These are phyloP conservation scores for Phlebopus sp. DNA, from an alignment of 1,284 basidiomycete genomes.

Conservation along the genomic window DNA sequence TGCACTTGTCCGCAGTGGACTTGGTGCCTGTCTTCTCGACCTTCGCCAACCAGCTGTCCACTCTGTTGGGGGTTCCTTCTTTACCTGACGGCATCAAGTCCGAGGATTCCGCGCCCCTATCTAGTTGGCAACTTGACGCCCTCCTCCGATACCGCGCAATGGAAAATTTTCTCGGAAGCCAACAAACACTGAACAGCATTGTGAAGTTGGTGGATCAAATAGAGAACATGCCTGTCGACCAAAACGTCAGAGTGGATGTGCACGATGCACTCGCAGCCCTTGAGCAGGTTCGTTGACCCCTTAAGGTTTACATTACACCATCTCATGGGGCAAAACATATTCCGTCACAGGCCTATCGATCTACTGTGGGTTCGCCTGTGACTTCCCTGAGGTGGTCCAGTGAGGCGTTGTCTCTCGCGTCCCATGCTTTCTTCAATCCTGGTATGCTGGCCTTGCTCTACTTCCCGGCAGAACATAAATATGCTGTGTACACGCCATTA, in stretches of 20 bases:
- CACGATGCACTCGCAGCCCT: conserved; percentile 66
- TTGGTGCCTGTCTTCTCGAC: conserved; percentile 63
- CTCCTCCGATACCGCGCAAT: conserved; percentile 69
- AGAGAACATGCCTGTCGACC: conserved; percentile 85
- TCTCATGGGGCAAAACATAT: conserved; percentile 6
- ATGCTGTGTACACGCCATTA: conserved; percentile 90
- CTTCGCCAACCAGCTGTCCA: conserved; percentile 74
- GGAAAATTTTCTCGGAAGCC: conserved; percentile 67
- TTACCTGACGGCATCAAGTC: conserved; percentile 47
- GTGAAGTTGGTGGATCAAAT: conserved; percentile 81
- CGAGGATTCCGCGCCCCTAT: conserved; percentile 35
- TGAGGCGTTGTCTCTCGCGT: conserved; percentile 69
- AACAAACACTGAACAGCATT: conserved; percentile 79
- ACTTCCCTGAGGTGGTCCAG: conserved; percentile 61
- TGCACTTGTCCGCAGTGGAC: conserved; percentile 39
- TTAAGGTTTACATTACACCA: conserved; percentile 1
- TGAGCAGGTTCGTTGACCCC: conserved; percentile 53
- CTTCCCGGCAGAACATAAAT: conserved; percentile 95
- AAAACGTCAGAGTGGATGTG: conserved; percentile 73
- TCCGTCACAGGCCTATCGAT: conserved; percentile 23
- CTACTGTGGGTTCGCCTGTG: conserved; percentile 37
- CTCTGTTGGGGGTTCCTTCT: conserved; percentile 74
- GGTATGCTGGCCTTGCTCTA: conserved; percentile 95
- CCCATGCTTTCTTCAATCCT: conserved; percentile 94
- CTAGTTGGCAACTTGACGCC: conserved; percentile 78